Evolutionary conservation across 2,329 filamentous ascomycete species (phyloP).

Genomic region (Sclerotinia trifoliorum): DNA sequence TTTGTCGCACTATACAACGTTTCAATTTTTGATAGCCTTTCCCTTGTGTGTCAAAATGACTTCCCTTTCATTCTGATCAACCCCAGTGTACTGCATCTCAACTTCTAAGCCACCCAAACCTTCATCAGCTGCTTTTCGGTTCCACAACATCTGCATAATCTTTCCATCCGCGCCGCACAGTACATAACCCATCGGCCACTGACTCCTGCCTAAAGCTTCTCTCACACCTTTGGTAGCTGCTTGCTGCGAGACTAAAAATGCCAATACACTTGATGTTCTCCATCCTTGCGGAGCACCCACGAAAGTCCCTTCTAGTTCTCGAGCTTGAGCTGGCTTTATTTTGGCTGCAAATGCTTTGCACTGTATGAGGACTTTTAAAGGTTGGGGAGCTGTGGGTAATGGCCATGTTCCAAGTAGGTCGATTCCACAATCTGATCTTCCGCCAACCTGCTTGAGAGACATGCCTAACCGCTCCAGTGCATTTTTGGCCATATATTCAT

Average conservation of each 20-base stretch:
- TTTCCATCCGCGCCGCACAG: constrained; percentile 58
- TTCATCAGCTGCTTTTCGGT: constrained; percentile 58
- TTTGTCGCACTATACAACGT: constrained; percentile 5
- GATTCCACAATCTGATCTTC: constrained; percentile 66
- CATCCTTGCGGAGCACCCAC: constrained; percentile 70
- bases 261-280: constrained; percentile 61
- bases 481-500: constrained; percentile 67
- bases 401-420: constrained; percentile 72
- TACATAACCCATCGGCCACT: constrained; percentile 70
- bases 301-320: constrained; percentile 81
- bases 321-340: constrained; percentile 57
- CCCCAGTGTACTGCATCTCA: constrained; percentile 45
- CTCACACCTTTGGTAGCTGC: constrained; percentile 76
- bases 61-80: constrained; percentile 40
- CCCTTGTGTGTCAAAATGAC: constrained; percentile 55
- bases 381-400: constrained; percentile 47
- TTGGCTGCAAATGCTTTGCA: constrained; percentile 63
- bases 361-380: constrained; percentile 56
- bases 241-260: constrained; percentile 65
- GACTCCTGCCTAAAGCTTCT: constrained; percentile 65
- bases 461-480: constrained; percentile 62
- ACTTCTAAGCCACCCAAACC: constrained; percentile 62
- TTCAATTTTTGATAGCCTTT: constrained; percentile 34
- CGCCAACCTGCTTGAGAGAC: constrained; percentile 62
- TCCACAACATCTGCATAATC: constrained; percentile 72